Evolutionary conservation across 441 rosid species (phyloP), one percentile per base, ranked within the genome.

Genomic region (Arabidopsis hybrid): DNA sequence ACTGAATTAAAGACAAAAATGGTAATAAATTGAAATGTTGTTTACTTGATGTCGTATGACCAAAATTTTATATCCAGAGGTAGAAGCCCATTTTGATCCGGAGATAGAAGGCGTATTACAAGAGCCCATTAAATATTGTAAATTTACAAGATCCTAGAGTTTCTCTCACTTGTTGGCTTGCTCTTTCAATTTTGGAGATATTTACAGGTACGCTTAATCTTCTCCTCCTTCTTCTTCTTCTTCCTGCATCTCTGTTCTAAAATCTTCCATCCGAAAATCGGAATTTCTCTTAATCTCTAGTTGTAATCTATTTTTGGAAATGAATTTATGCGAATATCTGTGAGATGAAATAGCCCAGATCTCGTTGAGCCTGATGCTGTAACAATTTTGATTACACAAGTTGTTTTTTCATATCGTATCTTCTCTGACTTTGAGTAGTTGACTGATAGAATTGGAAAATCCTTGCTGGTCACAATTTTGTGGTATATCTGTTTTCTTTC

Each of bases 171-270:
- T 38, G 29, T 26, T 26, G 29, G 29, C 55, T 56, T 2, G 18
- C 13, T 6, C 29, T 29, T 39, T 36, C 53, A 8, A 11, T 35
- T 65, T 46, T 47, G 4, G 42, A 10, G 50, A 35, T 18, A 17
- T 16, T 65, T 74, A 11, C 46, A 74, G 73, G 78, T 74, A 50
- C 55, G 73, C 47, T 40, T 52, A 31, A 17, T 65, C 60, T 39
- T 50, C 3, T 8, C 26, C 50, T 31, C 52, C 62, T 63, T 58
- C 46, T 61, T 52, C 39, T 0, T 49, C 10, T 7, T 38, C 18
- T 57, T 34, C 29, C 0, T 51, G 16, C 29, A 3, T 26, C 8
- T 18, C 14, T 10, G 39, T 55, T 53, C 10, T 5, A 4, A 12
- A 3, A 34, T 46, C 6, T 29, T 14, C 34, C 4, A 18, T 9